These are phyloP conservation scores for Stipa capillata DNA, from an alignment of 176 grass and related monocot species.

Conservation along the genomic window DNA sequence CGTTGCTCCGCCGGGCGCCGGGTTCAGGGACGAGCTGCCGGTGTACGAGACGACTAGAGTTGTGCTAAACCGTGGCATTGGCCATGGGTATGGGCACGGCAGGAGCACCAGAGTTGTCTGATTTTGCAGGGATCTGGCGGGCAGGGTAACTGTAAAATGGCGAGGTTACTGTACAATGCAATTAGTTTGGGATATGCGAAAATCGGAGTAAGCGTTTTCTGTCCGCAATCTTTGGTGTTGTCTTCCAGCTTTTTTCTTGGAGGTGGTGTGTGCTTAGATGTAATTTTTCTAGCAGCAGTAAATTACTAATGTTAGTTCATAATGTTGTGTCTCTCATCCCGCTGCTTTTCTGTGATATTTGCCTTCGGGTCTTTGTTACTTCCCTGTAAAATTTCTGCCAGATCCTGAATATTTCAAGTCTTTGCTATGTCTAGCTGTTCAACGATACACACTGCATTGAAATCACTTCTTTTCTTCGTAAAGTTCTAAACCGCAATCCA, in stretches of 20 bases:
- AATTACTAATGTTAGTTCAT: not conserved
- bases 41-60: constrained; percentile 93
- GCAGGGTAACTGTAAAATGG: constrained; percentile 27
- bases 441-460: constrained; percentile 1
- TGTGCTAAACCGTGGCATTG: constrained; percentile 41
- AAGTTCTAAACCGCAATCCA: not conserved
- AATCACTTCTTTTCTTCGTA: not conserved
- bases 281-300: constrained; percentile 10
- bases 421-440: not conserved
- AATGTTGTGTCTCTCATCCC: not conserved
- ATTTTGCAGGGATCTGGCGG: not conserved
- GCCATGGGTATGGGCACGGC: constrained; percentile 26
- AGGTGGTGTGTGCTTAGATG: not conserved
- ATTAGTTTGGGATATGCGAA: constrained; percentile 6
- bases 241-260: not conserved
- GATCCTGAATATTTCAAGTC: not conserved
- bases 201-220: not conserved
- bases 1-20: not conserved
- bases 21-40: constrained; percentile 75
- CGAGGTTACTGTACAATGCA: not conserved
- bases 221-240: not conserved
- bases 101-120: constrained; percentile 22
- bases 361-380: not conserved
- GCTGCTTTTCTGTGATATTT: not conserved
- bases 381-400: not conserved